Conservation (phyloP, 1,284 basidiomycete genomes). For the Clitocybe nebularis region DNA sequence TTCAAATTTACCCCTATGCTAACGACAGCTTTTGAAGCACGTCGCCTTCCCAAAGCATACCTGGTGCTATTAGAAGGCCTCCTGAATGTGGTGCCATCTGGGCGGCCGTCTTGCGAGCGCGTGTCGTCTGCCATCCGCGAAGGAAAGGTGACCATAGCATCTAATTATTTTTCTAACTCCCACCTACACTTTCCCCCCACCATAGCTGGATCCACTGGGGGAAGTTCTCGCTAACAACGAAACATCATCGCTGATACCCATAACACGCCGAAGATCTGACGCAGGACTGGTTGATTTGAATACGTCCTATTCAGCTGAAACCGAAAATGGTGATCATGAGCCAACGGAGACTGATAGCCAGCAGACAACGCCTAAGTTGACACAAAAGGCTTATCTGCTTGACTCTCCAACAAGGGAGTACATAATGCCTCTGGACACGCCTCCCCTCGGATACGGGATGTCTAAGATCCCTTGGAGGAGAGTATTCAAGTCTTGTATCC, state of each 20-base stretch:
- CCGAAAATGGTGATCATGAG: neutral
- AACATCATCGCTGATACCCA: slow-evolving; percentile 17
- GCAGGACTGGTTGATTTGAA: slow-evolving; percentile 3
- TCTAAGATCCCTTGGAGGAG: slow-evolving; percentile 22
- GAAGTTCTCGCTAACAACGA: slow-evolving; percentile 12
- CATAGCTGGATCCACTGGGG: slow-evolving; percentile 32
- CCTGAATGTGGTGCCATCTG: slow-evolving; percentile 54
- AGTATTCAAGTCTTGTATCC: slow-evolving; percentile 36
- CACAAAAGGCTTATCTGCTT: no score
- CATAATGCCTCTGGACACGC: no score
- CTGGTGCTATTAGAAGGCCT: slow-evolving; percentile 72
- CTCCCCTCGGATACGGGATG: neutral
- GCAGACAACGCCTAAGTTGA: slow-evolving; percentile 8
- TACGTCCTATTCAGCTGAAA: neutral
- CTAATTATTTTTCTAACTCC: slow-evolving; percentile 4
- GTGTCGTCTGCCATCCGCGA: slow-evolving; percentile 62
- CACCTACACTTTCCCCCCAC: neutral
- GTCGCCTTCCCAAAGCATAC: slow-evolving; percentile 66
- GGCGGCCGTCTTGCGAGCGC: slow-evolving; percentile 70
- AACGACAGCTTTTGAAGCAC: slow-evolving; percentile 54
- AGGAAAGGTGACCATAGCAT: slow-evolving; percentile 60
- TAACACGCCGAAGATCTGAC: slow-evolving; percentile 16
- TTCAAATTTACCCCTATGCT: slow-evolving; percentile 59
- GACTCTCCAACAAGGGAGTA: no score
- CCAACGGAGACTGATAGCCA: slow-evolving; percentile 1